Base-by-base conservation (phyloP, 805 yeast species). In the Wickerhamomyces alni region DNA sequence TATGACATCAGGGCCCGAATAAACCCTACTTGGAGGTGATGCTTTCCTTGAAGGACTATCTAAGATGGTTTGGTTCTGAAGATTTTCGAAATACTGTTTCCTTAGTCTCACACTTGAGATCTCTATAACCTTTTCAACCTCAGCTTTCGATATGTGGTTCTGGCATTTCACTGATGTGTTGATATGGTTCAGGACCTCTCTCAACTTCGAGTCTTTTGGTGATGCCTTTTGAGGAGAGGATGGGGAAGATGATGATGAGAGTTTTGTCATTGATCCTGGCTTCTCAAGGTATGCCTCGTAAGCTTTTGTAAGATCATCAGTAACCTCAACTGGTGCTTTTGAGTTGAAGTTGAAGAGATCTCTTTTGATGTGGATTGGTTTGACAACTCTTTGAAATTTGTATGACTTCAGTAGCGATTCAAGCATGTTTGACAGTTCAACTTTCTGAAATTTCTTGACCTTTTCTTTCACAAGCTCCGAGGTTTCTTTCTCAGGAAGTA, bases 1-100 rank as follows among this genome's bases (percentile, higher is more conserved):
- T 21, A 17, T 8, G 30, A 10, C 26, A 15, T 27, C 22, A 22
- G 31, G 19, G 18, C 32, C 12, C n/a, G 8, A 21, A 21, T 6
- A 9, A 6, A 21, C 24, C 6, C 24, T 6, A 21, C 24, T 21
- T 21, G 24, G 9, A 21, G 24, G 9, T 21, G 24, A 21, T 7
- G 24, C 9, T 21, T 21, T 21, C 9, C 24, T 21, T 7, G 24
- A 21, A 21, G 24, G 24, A 7, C 9, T 21, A 9, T 21, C 9
- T 6, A 11, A 13, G 10, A 8, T 25, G 10, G 10, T 12, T 12
- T 26, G 17, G 17, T 5, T 15, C 17, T 17, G 11, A 10, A 12
- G 30, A 8, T 37, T 37, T 32, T 52, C 57, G 31, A 52, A 52
- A 35, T 43, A 52, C 13, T 43, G 39, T 31, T 44, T 49, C 22